These are phyloP conservation scores for Rhynchospora breviuscula DNA, from an alignment of 176 grass and related monocot species.

Conservation along the genomic window DNA sequence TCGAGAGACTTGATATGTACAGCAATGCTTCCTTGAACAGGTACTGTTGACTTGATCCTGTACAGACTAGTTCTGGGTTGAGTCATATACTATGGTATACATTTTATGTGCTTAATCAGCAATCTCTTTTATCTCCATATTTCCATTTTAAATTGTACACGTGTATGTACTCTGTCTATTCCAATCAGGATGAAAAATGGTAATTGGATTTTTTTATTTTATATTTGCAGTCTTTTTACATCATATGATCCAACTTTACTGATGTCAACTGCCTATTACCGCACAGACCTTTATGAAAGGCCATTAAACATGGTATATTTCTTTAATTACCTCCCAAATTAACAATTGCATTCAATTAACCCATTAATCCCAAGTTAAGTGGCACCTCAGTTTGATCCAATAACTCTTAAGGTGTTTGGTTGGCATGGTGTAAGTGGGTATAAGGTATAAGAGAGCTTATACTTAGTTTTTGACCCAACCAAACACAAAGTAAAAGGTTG, in stretches of 20 bases:
- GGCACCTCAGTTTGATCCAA: not conserved
- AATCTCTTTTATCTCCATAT: not conserved
- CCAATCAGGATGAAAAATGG: not conserved
- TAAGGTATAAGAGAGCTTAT: too few species aligned
- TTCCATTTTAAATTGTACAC: not conserved
- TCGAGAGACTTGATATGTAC: conserved; percentile 98
- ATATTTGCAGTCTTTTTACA: conserved; percentile 74
- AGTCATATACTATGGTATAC: not conserved
- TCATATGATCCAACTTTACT: conserved; percentile 82
- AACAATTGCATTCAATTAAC: not conserved
- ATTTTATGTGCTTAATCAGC: not conserved
- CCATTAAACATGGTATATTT: conserved; percentile 53
- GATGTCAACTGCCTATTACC: conserved; percentile 91
- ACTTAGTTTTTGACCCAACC: too few species aligned
- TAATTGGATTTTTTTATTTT: conserved; percentile 16
- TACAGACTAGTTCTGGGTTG: not conserved
- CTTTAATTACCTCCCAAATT: not conserved
- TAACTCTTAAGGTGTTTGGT: too few species aligned
- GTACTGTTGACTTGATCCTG: conserved; percentile 31
- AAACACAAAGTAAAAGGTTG: too few species aligned
- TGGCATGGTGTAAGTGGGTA: too few species aligned
- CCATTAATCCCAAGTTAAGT: not conserved
- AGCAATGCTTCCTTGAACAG: conserved; percentile 97
- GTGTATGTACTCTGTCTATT: not conserved
- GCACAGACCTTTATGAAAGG: conserved; percentile 82